phyloP scores from a whole-genome alignment of 176 grass and related monocot species.

The Rhynchospora breviuscula region DNA sequence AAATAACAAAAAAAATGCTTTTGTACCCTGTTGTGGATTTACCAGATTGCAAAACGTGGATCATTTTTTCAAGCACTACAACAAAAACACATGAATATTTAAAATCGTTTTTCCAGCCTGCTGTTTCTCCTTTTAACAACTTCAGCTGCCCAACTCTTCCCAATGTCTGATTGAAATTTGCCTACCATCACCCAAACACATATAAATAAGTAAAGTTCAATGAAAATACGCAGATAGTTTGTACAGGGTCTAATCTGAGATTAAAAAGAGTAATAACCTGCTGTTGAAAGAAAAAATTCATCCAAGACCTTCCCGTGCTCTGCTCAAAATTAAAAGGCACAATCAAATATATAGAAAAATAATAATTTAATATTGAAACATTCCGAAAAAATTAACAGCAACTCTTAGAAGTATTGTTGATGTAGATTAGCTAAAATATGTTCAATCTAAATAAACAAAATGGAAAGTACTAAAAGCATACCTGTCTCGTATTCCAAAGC shows the following conservation, averaged over 20 bases:
- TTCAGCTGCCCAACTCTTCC: constrained; percentile 93
- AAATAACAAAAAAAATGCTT: neutral
- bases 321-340: constrained; percentile 30
- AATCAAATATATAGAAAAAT: constrained; percentile 13
- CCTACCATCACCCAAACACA: constrained; percentile 40
- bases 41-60: neutral
- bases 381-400: neutral
- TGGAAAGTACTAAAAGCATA: constrained; percentile 2
- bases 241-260: neutral
- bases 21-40: neutral
- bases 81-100: no score
- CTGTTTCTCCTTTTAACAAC: constrained; percentile 67
- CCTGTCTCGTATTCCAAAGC: constrained; percentile 97
- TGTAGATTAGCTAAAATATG: neutral
- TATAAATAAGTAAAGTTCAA: neutral
- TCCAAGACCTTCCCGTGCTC: constrained; percentile 89
- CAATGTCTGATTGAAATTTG: constrained; percentile 88
- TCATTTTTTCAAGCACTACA: no score
- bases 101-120: constrained; percentile 28
- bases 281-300: constrained; percentile 92
- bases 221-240: neutral
- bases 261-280: constrained; percentile 50
- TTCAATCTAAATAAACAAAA: neutral
- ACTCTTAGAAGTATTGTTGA: neutral
- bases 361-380: neutral